Base-by-base conservation (phyloP, 257 asterid species). In the Thymus mandschuricus region DNA sequence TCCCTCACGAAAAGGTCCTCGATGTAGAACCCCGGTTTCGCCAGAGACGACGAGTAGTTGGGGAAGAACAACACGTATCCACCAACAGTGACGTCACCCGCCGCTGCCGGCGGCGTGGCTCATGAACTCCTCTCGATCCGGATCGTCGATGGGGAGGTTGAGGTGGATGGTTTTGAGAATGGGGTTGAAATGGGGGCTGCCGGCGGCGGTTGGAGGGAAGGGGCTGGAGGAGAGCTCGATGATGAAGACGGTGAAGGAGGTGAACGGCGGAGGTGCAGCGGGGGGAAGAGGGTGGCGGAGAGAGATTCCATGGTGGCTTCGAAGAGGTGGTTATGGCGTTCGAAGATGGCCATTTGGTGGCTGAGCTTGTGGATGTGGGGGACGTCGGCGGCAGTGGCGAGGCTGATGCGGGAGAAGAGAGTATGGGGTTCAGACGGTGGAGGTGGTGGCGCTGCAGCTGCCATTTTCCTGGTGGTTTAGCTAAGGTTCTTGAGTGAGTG, bases 1-100 rank as follows among this genome's bases (percentile, higher is more conserved):
- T 91, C 97, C 81, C 97, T 82, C 79, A 94, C 95, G 40, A 87
- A 92, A 9, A 94, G 74, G 54, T 89, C 97, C 85, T 94, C 97
- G 4, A 89, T 79, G 15, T 91, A 89, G 11, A 94, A 83, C 77
- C 97, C 96, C 2, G 97, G 95, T 67, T 91, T 91, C 12, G 97
- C 97, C 68, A 91, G 69, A 56, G 91, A 89, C 9, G 92, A 28
- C 13, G 97, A 89, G 35, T 91, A 94, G 27, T 91, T 94, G 2
- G 97, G 99, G 78, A 89, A 94, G 64, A 94, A 91, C 76, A 94
- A 68, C 38, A 83, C 90, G 48, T 87, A 94, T 45, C 97, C 95
- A 8, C 85, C 96, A 54, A 88, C 79, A 0, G 72, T 66, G 2
- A 54, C 80, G 41, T 75, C 82, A 43, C 6, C 7, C 48, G 10